Conservation (phyloP, 2,329 filamentous ascomycete species). For the Colletotrichum aenigma region DNA sequence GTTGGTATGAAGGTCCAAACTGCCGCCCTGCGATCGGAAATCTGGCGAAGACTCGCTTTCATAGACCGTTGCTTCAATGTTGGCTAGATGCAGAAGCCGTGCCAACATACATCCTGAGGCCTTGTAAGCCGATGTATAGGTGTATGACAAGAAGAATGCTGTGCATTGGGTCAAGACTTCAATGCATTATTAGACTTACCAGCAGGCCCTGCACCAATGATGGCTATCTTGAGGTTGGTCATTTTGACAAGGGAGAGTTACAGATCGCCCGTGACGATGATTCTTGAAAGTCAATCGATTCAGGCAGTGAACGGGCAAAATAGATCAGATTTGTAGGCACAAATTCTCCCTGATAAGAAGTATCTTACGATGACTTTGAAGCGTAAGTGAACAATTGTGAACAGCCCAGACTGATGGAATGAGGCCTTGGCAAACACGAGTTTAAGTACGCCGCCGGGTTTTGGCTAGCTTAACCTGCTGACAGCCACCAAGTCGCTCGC, state of each 20-base stretch:
- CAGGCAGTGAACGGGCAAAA: neutral
- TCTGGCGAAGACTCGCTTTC: constrained; percentile 50
- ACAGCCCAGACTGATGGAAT: neutral
- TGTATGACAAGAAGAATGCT: neutral
- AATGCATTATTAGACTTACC: constrained; percentile 23
- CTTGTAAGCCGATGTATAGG: neutral
- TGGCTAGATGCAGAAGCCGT: constrained; percentile 52
- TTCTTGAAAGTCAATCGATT: neutral
- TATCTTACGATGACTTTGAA: neutral
- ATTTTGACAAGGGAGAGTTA: neutral
- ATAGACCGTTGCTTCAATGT: constrained; percentile 53
- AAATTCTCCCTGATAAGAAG: neutral
- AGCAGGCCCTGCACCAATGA: constrained; percentile 52
- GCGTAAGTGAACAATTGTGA: neutral
- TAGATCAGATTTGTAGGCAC: neutral
- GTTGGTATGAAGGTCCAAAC: constrained; percentile 56
- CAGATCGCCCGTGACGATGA: neutral
- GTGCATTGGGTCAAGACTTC: neutral
- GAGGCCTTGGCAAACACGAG: neutral
- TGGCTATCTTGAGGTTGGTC: constrained; percentile 39
- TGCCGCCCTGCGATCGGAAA: constrained; percentile 54
- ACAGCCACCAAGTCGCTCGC: neutral
- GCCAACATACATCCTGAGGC: constrained; percentile 49
- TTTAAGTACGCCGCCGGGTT: neutral
- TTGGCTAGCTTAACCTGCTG: neutral